Base-by-base conservation (phyloP, 768 basidiomycete species). In the Agrocybe pediades region DNA sequence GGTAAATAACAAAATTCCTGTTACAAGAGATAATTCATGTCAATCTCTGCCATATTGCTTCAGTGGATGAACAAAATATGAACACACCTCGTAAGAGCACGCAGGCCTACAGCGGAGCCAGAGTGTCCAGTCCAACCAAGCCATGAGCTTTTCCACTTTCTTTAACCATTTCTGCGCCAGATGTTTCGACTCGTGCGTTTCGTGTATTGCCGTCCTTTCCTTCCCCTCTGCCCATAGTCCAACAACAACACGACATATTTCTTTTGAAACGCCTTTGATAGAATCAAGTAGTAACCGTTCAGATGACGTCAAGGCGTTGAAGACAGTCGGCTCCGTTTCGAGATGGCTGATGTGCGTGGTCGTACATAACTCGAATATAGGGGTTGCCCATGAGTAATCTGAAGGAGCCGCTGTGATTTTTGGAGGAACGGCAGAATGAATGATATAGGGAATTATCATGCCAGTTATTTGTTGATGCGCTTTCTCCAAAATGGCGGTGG, bases 121-220 rank as follows among this genome's bases (percentile, higher is more conserved):
- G 7, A 72, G 63, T 39, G 66, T 72, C 82, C 82, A 84, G 54
- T 78, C 82, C 1, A 84, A 63, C 82, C 82, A 83, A 0, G 33
- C 43, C 72, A 82, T 78, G 20, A 84, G 60, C 1, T 41, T 55
- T 4, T 67, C 55, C 17, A 79, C 45, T 9, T 72, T 69, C 20
- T 29, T 40, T 6, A 48, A 57, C 81, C 81, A 83, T 11, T 41
- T 26, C 20, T 17, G 33, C 17, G 29, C 25, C 1, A 59, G 20
- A 16, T 44, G 43, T 20, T 11, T 27, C 9, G 25, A n/a, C 6
- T 17, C 13, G 7, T 8, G 8, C 9, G n/a, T 21, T 16, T 11
- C 23, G 9, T 27, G 3, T 21, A n/a, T 39, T 24, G 20, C 36
- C 39, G 16, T 56, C 45, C 9, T 23, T 11, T 65, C 60, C 4